Conservation (phyloP, 306 rosid genomes). For the Cicer arietinum region DNA sequence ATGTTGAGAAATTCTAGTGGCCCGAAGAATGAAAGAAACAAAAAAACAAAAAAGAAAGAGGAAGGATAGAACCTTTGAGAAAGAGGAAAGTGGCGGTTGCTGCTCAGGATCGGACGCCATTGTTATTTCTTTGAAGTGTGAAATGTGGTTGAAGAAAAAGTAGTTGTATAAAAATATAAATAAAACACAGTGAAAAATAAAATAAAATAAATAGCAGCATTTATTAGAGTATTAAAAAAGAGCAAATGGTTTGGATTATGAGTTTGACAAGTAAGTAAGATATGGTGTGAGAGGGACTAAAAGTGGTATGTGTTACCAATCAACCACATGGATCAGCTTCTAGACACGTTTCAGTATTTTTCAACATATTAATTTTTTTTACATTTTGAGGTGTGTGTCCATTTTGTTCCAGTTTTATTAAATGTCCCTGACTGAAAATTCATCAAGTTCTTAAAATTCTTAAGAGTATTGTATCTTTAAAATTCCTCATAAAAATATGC, state of each 20-base stretch:
- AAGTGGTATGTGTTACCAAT: background rate
- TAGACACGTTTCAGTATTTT: background rate
- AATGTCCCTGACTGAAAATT: too few relatives aligned
- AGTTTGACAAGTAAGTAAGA: background rate
- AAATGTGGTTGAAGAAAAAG: background rate
- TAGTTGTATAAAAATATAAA: background rate
- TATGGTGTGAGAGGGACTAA: background rate
- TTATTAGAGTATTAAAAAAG: background rate
- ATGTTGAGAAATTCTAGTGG: background rate
- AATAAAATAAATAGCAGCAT: background rate
- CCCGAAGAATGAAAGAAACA: background rate
- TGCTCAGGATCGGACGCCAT: constrained; percentile 73
- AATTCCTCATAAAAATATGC: too few relatives aligned
- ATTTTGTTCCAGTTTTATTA: too few relatives aligned
- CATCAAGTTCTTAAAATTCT: too few relatives aligned
- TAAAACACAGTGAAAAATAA: background rate
- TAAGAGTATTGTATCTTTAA: too few relatives aligned
- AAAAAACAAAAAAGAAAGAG: background rate
- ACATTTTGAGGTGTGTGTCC: too few relatives aligned
- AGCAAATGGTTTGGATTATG: background rate
- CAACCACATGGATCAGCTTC: constrained; percentile 4
- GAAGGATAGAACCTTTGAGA: constrained; percentile 49
- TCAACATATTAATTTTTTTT: background rate
- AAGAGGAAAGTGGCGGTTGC: constrained; percentile 46
- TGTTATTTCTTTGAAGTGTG: background rate